Evolutionary conservation across 345 rosid species (phyloP).

Genomic region (Eucalyptus camaldulensis): DNA sequence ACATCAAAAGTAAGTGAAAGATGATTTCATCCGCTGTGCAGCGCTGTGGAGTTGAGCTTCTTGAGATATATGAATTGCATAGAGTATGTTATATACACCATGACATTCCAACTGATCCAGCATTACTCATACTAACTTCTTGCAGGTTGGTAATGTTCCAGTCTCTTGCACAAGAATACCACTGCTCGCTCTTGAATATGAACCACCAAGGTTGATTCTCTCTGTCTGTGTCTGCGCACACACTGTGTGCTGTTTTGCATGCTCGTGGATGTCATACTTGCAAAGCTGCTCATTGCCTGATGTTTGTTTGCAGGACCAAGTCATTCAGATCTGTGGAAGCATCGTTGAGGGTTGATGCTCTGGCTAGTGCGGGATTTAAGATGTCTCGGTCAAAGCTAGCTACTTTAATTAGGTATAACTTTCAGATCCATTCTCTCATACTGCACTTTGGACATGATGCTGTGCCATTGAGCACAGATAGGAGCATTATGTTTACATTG

Average conservation of each 20-base stretch:
- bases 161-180: slow-evolving; percentile 77
- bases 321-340: slow-evolving; percentile 75
- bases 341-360: slow-evolving; percentile 84
- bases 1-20: neutral
- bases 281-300: neutral
- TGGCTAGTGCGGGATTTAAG: slow-evolving; percentile 98
- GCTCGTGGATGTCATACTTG: neutral
- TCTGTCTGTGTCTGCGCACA: neutral
- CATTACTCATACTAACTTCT: neutral
- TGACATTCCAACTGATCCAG: neutral
- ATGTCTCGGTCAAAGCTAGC: slow-evolving; percentile 81
- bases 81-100: neutral
- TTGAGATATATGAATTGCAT: neutral
- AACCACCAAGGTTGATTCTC: slow-evolving; percentile 63
- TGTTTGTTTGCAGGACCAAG: slow-evolving; percentile 39
- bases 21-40: neutral
- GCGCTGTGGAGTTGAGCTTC: neutral
- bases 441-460: neutral
- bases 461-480: neutral
- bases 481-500: neutral
- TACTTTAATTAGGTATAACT: slow-evolving; percentile 55
- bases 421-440: neutral
- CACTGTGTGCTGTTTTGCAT: neutral
- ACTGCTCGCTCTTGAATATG: slow-evolving; percentile 69
- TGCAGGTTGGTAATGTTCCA: slow-evolving; percentile 74